Evolutionary conservation across 1,139 yeast genomes (phyloP).

Genomic region (Kodamaea derodonti): DNA sequence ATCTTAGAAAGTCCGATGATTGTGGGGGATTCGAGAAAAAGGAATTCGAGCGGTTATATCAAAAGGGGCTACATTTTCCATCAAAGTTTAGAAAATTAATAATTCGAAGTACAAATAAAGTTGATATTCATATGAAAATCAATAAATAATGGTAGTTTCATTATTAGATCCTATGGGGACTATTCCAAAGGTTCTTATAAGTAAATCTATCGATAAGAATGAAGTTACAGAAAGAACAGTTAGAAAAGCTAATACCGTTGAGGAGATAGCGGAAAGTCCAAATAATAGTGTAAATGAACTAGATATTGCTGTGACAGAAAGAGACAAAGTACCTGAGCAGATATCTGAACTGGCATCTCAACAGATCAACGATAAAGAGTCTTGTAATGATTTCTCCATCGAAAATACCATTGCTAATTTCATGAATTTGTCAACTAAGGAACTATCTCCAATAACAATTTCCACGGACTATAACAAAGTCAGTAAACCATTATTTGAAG

Average conservation of each 20-base stretch:
- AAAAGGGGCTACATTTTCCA: too few species aligned
- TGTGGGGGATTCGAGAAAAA: too few species aligned
- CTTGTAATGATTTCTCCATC: background rate
- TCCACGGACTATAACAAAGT: slow-evolving; percentile 20
- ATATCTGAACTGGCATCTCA: background rate
- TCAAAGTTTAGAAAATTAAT: too few species aligned
- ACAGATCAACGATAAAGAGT: background rate
- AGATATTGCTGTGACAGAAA: background rate
- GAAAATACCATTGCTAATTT: background rate
- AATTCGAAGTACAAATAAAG: too few species aligned
- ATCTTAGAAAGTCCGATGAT: too few species aligned
- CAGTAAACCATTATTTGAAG: slow-evolving; percentile 37
- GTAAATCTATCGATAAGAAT: background rate
- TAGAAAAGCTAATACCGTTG: background rate
- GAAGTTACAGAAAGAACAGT: background rate
- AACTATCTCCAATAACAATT: background rate
- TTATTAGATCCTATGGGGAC: background rate
- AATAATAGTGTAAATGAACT: background rate
- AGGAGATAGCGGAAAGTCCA: background rate
- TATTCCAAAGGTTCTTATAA: background rate
- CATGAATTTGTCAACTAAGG: background rate
- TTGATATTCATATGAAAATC: too few species aligned
- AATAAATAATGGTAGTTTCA: background rate
- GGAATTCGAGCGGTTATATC: too few species aligned
- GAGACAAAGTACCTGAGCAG: too few species aligned